These are phyloP conservation scores for Malassezia psittaci DNA, from an alignment of 1,284 basidiomycete genomes.

Conservation along the genomic window DNA sequence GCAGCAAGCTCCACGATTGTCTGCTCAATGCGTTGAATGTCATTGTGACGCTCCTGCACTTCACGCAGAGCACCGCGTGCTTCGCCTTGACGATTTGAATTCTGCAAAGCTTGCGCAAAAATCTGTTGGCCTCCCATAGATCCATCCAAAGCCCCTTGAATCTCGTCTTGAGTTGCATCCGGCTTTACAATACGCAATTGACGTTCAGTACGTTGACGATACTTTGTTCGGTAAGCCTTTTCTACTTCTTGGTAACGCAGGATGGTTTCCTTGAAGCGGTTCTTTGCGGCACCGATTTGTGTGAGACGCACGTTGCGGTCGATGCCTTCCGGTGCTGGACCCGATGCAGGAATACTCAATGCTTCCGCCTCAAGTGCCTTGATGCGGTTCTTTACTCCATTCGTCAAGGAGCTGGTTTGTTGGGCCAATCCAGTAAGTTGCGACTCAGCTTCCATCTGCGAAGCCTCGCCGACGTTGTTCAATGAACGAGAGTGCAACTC, in stretches of 20 bases:
- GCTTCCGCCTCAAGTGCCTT: constrained; percentile 38
- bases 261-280: constrained; percentile 50
- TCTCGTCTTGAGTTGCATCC: constrained; percentile 72
- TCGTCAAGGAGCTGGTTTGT: constrained; percentile 40
- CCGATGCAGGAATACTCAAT: constrained; percentile 21
- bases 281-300: constrained; percentile 55
- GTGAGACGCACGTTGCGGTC: constrained; percentile 48
- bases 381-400: constrained; percentile 43
- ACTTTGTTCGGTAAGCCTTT: constrained; percentile 80
- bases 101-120: constrained; percentile 70
- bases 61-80: constrained; percentile 74
- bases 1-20: constrained; percentile 79
- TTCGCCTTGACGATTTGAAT: constrained; percentile 71
- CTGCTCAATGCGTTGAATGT: constrained; percentile 73
- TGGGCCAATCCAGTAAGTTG: constrained; percentile 32
- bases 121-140: constrained; percentile 64
- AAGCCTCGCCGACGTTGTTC: constrained; percentile 46
- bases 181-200: constrained; percentile 92
- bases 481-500: constrained; percentile 44
- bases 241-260: constrained; percentile 71
- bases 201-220: constrained; percentile 85
- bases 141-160: constrained; percentile 61
- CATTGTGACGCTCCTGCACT: constrained; percentile 80
- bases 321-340: constrained; percentile 23
- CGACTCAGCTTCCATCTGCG: constrained; percentile 40